These are phyloP conservation scores for Ormosia semicastrata DNA, from an alignment of 306 rosid species.

Conservation along the genomic window DNA sequence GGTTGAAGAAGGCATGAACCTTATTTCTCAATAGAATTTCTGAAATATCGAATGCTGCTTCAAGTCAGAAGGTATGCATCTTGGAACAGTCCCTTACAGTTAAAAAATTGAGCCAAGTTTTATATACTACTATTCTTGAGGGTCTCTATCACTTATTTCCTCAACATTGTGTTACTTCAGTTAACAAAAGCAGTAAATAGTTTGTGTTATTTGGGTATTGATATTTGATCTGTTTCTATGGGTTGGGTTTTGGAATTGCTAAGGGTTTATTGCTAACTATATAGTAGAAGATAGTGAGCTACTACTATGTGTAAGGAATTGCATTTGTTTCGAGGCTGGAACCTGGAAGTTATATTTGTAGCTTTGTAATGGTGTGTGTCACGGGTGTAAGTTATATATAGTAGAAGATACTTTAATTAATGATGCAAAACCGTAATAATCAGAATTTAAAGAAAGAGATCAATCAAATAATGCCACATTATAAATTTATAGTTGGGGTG, in stretches of 20 bases:
- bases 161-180: too few relatives aligned
- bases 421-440: too few relatives aligned
- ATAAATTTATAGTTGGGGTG: too few relatives aligned
- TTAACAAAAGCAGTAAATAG: too few relatives aligned
- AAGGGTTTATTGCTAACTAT: slow-evolving; percentile 30
- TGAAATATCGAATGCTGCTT: slow-evolving; percentile 48
- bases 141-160: slow-evolving; percentile 9
- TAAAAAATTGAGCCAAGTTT: slow-evolving; percentile 7
- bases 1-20: slow-evolving; percentile 60
- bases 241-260: slow-evolving; percentile 27
- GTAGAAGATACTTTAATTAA: too few relatives aligned
- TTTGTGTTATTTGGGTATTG: background rate
- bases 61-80: slow-evolving; percentile 43
- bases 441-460: too few relatives aligned
- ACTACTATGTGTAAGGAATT: slow-evolving; percentile 16
- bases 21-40: slow-evolving; percentile 69
- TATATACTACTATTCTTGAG: background rate
- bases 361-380: too few relatives aligned
- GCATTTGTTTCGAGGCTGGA: slow-evolving; percentile 6
- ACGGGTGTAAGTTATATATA: too few relatives aligned
- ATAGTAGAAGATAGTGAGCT: slow-evolving; percentile 7
- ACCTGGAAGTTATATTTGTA: too few relatives aligned
- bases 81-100: slow-evolving; percentile 16
- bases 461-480: too few relatives aligned
- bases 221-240: slow-evolving; percentile 13